Evolutionary conservation across 352 stramenopile species (phyloP), one percentile per base, ranked within the genome.

Genomic region (Phytophthora citricola): DNA sequence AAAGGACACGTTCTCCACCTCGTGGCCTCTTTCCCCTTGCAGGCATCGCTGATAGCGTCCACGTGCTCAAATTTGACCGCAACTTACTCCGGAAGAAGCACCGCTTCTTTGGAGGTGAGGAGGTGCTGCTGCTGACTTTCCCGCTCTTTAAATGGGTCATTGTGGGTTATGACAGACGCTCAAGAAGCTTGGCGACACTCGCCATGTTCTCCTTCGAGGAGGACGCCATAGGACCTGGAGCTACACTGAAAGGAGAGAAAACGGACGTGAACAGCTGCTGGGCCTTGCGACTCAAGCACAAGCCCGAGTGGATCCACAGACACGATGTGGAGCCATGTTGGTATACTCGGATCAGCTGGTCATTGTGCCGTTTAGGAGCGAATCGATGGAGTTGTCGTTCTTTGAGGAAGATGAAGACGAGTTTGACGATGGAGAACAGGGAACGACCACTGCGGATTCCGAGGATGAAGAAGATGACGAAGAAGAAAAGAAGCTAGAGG

Each of bases 321-420:
- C 83, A 27, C 73, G 88, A 8, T 96, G 88, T 63, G 82, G 81
- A 3, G 85, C 86, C 12, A 92, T 96, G 83, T 69, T 96, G 24
- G 73, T 94, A 32, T 96, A 96, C 76, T 69, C 68, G 15, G 87
- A 94, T 61, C 88, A 96, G 62, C 61, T 96, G 27, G 84, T 94
- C 7, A 65, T 96, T 59, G 82, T 96, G 38, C 88, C 88, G 4
- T 93, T 96, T 53, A 69, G 84, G 11, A 92, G 81, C 52, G 88
- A 85, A 50, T 91, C 84, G 6, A 88, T 90, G 68, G 83, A 91
- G 58, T 60, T 91, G 27, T 90, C 84, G 15, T 89, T 92, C 55
- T 92, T 94, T 65, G 83, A 92, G 31, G 82, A 92, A 49, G 81
- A 93, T 22, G 81, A 93, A 20, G 85, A 94, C 2, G 84, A 91